These are phyloP conservation scores for Inonotus obliquus DNA, from an alignment of 1,284 basidiomycete genomes.

Conservation along the genomic window DNA sequence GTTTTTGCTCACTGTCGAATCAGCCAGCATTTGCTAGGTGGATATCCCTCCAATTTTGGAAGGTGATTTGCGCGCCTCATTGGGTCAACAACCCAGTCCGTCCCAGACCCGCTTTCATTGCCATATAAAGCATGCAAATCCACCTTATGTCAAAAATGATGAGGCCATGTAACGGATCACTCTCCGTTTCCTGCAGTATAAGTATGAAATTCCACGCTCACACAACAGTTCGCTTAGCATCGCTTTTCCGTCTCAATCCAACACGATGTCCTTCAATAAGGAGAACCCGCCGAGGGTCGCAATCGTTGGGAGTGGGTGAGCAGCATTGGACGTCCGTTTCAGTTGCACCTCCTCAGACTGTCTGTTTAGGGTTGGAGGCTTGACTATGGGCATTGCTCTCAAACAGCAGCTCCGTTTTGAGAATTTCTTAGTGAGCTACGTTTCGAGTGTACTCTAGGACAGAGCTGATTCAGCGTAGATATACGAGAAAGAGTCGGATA, in stretches of 20 bases:
- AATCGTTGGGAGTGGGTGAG: constrained; percentile 50
- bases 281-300: constrained; percentile 33
- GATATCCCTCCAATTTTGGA: too few relatives aligned
- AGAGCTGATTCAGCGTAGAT: constrained; percentile 32
- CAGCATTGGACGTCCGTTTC: constrained; percentile 3
- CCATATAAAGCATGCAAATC: too few relatives aligned
- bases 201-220: neutral
- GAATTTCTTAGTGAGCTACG: constrained; percentile 40
- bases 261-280: constrained; percentile 17
- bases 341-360: neutral
- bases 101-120: too few relatives aligned
- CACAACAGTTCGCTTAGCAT: neutral
- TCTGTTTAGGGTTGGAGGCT: constrained; percentile 34
- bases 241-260: neutral
- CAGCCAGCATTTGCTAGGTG: too few relatives aligned
- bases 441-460: neutral
- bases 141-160: neutral
- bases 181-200: too few relatives aligned
- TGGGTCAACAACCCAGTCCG: too few relatives aligned
- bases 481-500: constrained; percentile 39
- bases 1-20: neutral
- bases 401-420: constrained; percentile 39
- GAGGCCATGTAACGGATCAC: neutral
- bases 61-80: too few relatives aligned
- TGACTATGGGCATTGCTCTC: constrained; percentile 44